Base-by-base conservation (phyloP, 352 stramenopile genomes). In the Nothophytophthora sp. region DNA sequence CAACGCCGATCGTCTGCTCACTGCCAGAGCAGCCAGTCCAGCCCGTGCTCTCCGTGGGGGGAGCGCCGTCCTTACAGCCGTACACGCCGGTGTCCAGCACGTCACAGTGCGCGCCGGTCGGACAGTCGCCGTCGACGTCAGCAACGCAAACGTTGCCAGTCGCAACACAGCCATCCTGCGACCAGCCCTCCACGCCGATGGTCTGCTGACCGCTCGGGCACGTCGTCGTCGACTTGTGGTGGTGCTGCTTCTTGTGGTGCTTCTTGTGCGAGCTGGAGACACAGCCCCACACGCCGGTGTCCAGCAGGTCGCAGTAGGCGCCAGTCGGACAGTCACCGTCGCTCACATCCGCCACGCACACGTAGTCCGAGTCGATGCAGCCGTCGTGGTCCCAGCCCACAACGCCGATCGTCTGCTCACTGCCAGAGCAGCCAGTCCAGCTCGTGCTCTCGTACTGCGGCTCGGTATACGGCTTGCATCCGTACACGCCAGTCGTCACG, bases 401-500 rank as follows among this genome's bases (percentile, higher is more conserved):
- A 60, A 47, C 36, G 55, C 55, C 55, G 16, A 64, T 64, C 4
- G 55, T 55, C n/a, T 64, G 22, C 28, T 62, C 53, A 11, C 36
- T 46, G 38, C 22, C 32, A 22, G 25, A 28, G 16, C 53, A 55
- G 12, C 43, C 33, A 25, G 44, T 39, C 28, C 22, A 37, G 47
- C 40, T 51, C 12, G 44, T 38, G 6, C 33, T 40, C 30, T 43
- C 39, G 9, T n/a, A n/a, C n/a, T n/a, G 49, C 15, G n/a, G 40
- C 36, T 3, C 55, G 49, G 29, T 64, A 48, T 36, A 30, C 35
- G 50, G 59, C 48, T 70, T 56, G 33, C 63, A 73, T 24, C 63
- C 63, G 46, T 49, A 73, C 15, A 67, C 59, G 18, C 63, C 63
- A 2, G 59, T 67, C 34, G 56, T 49, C 19, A 73, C 47, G 40